Conservation (phyloP, 495 filamentous ascomycete genomes). For the Daldinia concentrica region DNA sequence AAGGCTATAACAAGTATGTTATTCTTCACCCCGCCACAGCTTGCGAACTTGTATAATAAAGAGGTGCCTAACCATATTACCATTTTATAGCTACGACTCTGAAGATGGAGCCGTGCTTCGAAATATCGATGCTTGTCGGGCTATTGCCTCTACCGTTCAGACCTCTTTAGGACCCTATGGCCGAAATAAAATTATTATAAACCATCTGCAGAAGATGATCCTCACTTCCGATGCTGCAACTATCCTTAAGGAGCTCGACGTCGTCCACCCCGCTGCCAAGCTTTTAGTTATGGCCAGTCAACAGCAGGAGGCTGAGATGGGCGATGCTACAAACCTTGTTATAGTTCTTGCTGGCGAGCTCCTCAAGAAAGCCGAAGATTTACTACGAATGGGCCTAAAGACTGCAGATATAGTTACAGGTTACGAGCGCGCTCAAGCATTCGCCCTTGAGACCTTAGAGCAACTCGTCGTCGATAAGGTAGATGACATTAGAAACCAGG, state of each 20-base stretch:
- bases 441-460: constrained; percentile 84
- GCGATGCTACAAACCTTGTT: constrained; percentile 97
- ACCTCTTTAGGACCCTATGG: constrained; percentile 97
- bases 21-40: constrained; percentile 46
- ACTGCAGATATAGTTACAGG: constrained; percentile 94
- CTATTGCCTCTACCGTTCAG: constrained; percentile 94
- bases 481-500: constrained; percentile 76
- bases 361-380: constrained; percentile 95
- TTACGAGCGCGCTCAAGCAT: constrained; percentile 92
- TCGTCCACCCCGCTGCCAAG: constrained; percentile 98
- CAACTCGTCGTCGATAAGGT: constrained; percentile 93
- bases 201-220: constrained; percentile 99
- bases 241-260: constrained; percentile 95
- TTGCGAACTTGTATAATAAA: not conserved
- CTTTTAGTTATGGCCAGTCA: constrained; percentile 99
- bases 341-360: constrained; percentile 96
- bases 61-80: constrained; percentile 25
- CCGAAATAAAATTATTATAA: constrained; percentile 99
- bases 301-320: constrained; percentile 99
- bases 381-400: constrained; percentile 94
- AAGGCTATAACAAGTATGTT: constrained; percentile 92
- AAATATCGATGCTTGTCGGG: constrained; percentile 98
- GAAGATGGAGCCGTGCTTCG: constrained; percentile 99
- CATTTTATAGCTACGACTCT: constrained; percentile 79
- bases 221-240: constrained; percentile 97